These are phyloP conservation scores for Penicillium sp. DNA, from an alignment of 2,329 filamentous ascomycete species.

Conservation along the genomic window DNA sequence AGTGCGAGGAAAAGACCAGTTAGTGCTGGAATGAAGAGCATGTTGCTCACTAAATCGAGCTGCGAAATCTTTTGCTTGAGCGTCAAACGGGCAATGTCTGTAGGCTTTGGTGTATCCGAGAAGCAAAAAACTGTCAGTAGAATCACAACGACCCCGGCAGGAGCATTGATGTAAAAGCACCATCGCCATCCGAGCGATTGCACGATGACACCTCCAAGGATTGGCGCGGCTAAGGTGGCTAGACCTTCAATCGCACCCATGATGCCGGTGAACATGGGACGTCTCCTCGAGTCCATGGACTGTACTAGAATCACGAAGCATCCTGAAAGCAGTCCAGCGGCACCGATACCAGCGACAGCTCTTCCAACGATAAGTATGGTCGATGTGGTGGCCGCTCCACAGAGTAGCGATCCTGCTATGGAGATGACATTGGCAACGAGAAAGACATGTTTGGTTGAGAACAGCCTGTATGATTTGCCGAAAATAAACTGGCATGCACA, in stretches of 20 bases:
- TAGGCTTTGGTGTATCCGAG: not conserved
- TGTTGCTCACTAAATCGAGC: conserved; percentile 56
- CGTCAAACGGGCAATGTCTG: conserved; percentile 2
- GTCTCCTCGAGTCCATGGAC: conserved; percentile 30
- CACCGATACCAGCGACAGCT: conserved; percentile 38
- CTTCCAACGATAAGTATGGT: conserved; percentile 38
- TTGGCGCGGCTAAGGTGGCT: conserved; percentile 34
- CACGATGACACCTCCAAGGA: conserved; percentile 45
- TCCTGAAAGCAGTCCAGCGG: conserved; percentile 36
- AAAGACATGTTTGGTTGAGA: conserved; percentile 39
- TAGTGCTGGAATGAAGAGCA: conserved; percentile 57
- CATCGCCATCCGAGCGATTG: conserved; percentile 50
- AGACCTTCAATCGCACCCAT: conserved; percentile 39
- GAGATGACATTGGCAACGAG: conserved; percentile 40
- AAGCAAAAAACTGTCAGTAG: not conserved
- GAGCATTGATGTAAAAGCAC: conserved; percentile 60
- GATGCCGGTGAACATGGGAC: conserved; percentile 38
- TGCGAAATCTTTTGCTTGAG: conserved; percentile 27
- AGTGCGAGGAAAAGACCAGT: conserved; percentile 60
- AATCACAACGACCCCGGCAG: conserved; percentile 37
- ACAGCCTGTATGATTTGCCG: conserved; percentile 40
- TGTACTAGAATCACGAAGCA: conserved; percentile 38
- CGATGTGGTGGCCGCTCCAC: conserved; percentile 34
- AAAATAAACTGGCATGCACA: conserved; percentile 22
- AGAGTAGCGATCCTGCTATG: conserved; percentile 38